Evolutionary conservation across 179 eudicot genomes (phyloP).

Genomic region (Silene coronaria): DNA sequence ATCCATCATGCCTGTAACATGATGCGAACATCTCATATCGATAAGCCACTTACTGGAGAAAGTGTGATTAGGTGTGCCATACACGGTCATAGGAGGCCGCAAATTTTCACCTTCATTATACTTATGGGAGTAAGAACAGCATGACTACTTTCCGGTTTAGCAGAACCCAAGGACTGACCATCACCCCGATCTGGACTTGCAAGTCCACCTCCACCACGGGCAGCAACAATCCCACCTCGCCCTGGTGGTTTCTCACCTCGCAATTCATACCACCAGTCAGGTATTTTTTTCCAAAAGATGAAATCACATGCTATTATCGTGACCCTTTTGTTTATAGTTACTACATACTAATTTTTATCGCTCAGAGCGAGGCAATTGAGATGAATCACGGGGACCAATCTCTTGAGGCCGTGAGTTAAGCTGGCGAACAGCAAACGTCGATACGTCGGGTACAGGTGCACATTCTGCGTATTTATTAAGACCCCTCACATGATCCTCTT

Average conservation of each 20-base stretch:
- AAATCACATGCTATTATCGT: neutral
- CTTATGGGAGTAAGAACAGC: no score
- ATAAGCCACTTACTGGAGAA: neutral
- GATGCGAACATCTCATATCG: neutral
- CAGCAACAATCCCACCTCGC: no score
- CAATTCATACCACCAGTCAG: slow-evolving; percentile 4
- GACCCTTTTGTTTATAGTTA: neutral
- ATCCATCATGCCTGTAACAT: neutral
- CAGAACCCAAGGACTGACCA: no score
- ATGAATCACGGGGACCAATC: neutral
- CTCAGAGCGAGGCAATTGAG: neutral
- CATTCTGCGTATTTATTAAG: no score
- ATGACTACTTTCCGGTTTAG: no score
- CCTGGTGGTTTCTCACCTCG: neutral
- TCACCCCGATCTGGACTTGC: no score
- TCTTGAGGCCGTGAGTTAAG: neutral
- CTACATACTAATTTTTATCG: neutral
- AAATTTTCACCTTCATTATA: no score
- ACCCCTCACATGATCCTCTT: no score
- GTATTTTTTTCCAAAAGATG: neutral
- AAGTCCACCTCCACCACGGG: neutral
- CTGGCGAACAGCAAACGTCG: neutral
- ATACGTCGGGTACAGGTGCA: neutral
- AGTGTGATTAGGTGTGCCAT: neutral
- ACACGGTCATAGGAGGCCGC: neutral